Evolutionary conservation across 2,329 filamentous ascomycete genomes (phyloP).

Genomic region (Tolypocladium tundrense): DNA sequence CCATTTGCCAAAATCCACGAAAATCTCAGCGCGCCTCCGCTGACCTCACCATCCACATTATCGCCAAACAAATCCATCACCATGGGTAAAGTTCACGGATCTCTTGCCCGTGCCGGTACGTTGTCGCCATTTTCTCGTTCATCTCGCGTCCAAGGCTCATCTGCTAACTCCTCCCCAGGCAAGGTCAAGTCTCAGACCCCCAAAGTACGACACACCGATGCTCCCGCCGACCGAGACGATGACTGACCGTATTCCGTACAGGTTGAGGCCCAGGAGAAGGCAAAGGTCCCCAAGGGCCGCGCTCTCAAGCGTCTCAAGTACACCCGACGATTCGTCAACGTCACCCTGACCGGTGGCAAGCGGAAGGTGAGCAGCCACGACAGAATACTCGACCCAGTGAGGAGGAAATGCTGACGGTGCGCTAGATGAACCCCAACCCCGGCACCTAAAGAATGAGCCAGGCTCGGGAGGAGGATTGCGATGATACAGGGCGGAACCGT

Average conservation of each 20-base stretch:
- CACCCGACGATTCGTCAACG: conserved; percentile 97
- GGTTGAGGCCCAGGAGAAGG: conserved; percentile 89
- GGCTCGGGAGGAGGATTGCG: conserved; percentile 15
- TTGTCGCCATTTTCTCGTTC: conserved; percentile 9
- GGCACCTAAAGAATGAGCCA: conserved; percentile 43
- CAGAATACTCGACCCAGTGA: not conserved
- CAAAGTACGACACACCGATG: conserved; percentile 52
- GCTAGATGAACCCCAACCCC: conserved; percentile 80
- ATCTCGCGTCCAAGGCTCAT: conserved; percentile 14
- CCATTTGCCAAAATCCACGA: conserved; percentile 26
- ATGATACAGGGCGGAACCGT: conserved; percentile 19
- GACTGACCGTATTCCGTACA: conserved; percentile 27
- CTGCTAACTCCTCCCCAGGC: conserved; percentile 55
- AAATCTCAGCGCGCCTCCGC: conserved; percentile 19
- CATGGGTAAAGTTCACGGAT: conserved; percentile 93
- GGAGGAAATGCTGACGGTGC: conserved; percentile 12
- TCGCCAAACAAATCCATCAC: conserved; percentile 34
- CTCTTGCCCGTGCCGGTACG: conserved; percentile 71
- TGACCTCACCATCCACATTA: conserved; percentile 24
- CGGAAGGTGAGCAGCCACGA: conserved; percentile 61
- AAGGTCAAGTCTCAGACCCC: conserved; percentile 97
- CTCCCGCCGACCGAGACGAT: conserved; percentile 14
- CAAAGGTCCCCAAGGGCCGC: conserved; percentile 93
- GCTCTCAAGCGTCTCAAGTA: conserved; percentile 95
- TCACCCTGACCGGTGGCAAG: conserved; percentile 96